These are phyloP conservation scores for Moesziomyces globuligerus DNA, from an alignment of 1,284 basidiomycete species.

Conservation along the genomic window DNA sequence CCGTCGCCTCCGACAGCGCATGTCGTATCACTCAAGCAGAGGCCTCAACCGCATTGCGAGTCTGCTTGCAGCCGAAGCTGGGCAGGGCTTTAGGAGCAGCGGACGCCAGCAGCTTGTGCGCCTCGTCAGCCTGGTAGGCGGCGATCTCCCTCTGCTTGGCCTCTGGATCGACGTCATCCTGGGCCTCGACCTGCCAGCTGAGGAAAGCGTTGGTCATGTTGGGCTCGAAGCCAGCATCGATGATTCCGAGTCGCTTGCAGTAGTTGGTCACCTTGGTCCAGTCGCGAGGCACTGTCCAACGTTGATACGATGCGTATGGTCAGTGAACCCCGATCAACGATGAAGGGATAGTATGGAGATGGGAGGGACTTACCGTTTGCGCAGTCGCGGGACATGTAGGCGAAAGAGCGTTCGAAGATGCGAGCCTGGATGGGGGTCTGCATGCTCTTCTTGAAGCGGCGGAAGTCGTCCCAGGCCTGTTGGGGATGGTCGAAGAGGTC, in stretches of 20 bases:
- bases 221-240: slow-evolving; percentile 62
- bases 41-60: too few species aligned
- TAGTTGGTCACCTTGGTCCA: slow-evolving; percentile 67
- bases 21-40: too few species aligned
- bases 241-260: slow-evolving; percentile 68
- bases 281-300: slow-evolving; percentile 42
- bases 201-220: slow-evolving; percentile 68
- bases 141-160: slow-evolving; percentile 58
- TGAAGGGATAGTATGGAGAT: slow-evolving; percentile 5
- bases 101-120: slow-evolving; percentile 32
- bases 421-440: slow-evolving; percentile 62
- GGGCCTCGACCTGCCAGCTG: slow-evolving; percentile 43
- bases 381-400: slow-evolving; percentile 67
- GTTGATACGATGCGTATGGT: too few species aligned
- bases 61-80: slow-evolving; percentile 30
- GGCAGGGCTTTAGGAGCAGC: slow-evolving; percentile 8
- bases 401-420: slow-evolving; percentile 65
- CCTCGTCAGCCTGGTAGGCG: slow-evolving; percentile 49
- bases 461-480: slow-evolving; percentile 67
- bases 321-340: too few species aligned
- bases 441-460: slow-evolving; percentile 66
- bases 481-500: slow-evolving; percentile 64
- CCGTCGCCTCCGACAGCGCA: too few species aligned
- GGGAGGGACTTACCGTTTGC: slow-evolving; percentile 37
- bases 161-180: slow-evolving; percentile 49